Evolutionary conservation across 306 rosid genomes (phyloP).

Genomic region (Vigna nakashimae): DNA sequence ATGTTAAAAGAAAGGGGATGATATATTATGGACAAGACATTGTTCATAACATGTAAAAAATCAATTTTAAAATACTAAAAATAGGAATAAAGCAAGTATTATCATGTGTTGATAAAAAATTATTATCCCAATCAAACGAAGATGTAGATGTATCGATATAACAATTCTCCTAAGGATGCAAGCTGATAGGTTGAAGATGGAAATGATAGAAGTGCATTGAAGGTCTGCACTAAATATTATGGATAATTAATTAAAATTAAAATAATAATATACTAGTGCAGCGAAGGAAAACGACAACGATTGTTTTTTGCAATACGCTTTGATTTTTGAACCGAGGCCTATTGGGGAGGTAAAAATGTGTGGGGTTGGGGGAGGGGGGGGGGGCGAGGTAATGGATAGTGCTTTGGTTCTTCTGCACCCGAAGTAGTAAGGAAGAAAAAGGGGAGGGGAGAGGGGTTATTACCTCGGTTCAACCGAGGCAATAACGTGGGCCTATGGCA

Average conservation of each 20-base stretch:
- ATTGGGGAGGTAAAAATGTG: no score
- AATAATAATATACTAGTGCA: not conserved
- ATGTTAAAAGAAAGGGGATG: not conserved
- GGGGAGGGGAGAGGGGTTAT: no score
- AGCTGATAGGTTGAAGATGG: slow-evolving; percentile 75
- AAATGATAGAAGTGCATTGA: slow-evolving; percentile 86
- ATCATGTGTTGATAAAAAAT: not conserved
- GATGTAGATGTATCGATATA: slow-evolving; percentile 72
- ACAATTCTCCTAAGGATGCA: slow-evolving; percentile 80
- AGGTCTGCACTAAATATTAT: slow-evolving; percentile 60
- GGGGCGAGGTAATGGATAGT: no score
- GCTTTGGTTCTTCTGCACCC: no score
- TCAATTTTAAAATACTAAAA: slow-evolving; percentile 10
- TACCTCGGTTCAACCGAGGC: no score
- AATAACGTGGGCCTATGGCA: no score
- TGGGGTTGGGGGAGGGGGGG: no score
- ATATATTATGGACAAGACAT: slow-evolving; percentile 3
- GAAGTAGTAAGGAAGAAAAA: no score
- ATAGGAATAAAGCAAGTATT: slow-evolving; percentile 21
- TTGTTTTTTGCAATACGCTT: no score
- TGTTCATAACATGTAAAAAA: slow-evolving; percentile 6
- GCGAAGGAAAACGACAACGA: no score
- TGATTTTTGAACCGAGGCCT: no score
- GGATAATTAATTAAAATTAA: slow-evolving; percentile 28
- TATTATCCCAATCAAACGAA: not conserved